Base-by-base conservation (phyloP, 192 early-diverging fungal species). In the Phycomyces blakesleeanus region DNA sequence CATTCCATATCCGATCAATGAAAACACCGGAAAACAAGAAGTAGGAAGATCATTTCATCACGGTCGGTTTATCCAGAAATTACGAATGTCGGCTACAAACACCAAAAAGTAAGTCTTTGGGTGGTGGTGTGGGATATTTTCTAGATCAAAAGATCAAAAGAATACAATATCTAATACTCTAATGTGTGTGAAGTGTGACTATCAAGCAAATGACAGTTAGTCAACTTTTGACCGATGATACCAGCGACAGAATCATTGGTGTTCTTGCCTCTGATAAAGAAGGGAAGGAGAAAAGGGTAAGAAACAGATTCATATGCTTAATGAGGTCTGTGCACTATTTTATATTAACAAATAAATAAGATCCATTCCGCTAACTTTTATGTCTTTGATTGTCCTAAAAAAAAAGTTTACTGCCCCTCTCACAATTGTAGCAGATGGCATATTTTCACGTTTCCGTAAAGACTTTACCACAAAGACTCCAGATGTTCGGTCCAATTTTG, bases 361-460 rank as follows among this genome's bases (percentile, higher is more conserved):
- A 34, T 34, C 29, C 2, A 7, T 34, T 34, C 29, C 29, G 29
- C 29, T 34, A 5, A 34, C 29, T 34, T 34, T n/a, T 34, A 7
- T 34, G 29, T 34, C 29, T 34, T n/a, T n/a, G n/a, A n/a, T n/a
- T 2, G 29, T 5, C 29, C 29, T 34, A 5, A 5, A 5, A 5
- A 34, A 34, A 2, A 21, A 51, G 44, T 57, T 37, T 34, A 85
- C 77, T 76, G 91, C 92, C 8, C 86, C 90, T 14, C 77, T 97
- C 16, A 93, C 90, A 2, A 75, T 97, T 59, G 87, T 98, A 27
- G 91, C 89, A 14, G 96, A 98, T 71, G 96, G 96, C 20, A 91
- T 91, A 65, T 91, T 93, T 61, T 97, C 94, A 61, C 94, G 93
- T 74, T 98, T 97, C 76, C 82, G 96, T 40, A 93, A 90, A 61